phyloP scores from a whole-genome alignment of 306 rosid species.

The Sicyos baderoa region DNA sequence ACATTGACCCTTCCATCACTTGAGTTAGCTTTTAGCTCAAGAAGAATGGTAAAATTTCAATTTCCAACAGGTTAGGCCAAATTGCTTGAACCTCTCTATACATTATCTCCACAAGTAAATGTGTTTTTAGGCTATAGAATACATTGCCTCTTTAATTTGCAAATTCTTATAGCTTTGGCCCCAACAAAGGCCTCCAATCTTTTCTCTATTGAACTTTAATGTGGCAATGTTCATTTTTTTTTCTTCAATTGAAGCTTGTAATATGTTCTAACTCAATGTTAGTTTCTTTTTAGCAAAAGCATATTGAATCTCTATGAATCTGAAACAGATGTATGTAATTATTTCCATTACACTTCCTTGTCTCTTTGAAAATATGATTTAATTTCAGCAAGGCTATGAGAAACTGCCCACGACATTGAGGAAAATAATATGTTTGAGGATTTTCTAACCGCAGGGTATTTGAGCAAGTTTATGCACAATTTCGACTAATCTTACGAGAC shows the following conservation, averaged over 20 bases:
- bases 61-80: slow-evolving; percentile 33
- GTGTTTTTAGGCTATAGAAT: slow-evolving; percentile 27
- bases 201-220: neutral
- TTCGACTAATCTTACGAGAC: too few species aligned
- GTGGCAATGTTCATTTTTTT: slow-evolving; percentile 6
- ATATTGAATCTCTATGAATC: neutral
- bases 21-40: slow-evolving; percentile 27
- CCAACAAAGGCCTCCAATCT: neutral
- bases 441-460: too few species aligned
- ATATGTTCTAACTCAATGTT: neutral
- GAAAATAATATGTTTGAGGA: neutral
- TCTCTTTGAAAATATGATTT: neutral
- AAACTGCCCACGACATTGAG: neutral
- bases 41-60: slow-evolving; percentile 27
- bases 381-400: neutral
- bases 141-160: slow-evolving; percentile 17
- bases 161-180: slow-evolving; percentile 6
- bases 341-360: neutral
- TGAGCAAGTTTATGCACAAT: too few species aligned
- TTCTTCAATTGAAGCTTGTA: neutral
- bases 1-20: slow-evolving; percentile 38
- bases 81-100: slow-evolving; percentile 35
- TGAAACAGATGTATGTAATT: slow-evolving; percentile 12
- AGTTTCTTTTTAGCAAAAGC: slow-evolving; percentile 3
- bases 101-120: slow-evolving; percentile 18